Evolutionary conservation across 1,139 yeast genomes (phyloP).

Genomic region (Arxiozyma heterogenica): DNA sequence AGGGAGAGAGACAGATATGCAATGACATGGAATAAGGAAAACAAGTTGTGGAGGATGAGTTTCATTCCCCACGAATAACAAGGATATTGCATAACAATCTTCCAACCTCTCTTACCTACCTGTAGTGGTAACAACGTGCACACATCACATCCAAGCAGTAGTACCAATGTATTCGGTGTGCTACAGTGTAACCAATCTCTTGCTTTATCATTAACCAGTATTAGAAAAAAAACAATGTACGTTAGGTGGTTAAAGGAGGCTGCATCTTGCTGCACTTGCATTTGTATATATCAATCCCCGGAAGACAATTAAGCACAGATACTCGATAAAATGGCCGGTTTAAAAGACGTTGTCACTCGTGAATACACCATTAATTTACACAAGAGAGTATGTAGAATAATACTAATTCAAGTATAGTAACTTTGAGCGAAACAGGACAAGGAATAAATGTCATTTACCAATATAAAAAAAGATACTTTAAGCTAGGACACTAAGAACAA

Average conservation of each 20-base stretch:
- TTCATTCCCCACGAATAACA: neutral
- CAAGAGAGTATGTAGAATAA: slow-evolving; percentile 80
- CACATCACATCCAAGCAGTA: neutral
- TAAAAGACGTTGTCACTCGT: slow-evolving; percentile 99
- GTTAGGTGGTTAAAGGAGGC: neutral
- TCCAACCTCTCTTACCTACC: neutral
- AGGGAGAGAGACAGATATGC: neutral
- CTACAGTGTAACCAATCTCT: neutral
- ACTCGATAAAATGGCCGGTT: slow-evolving; percentile 59
- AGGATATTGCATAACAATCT: neutral
- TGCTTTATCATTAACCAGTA: neutral
- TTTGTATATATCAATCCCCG: neutral
- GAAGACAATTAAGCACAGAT: slow-evolving; percentile 21
- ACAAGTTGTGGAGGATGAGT: neutral
- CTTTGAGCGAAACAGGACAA: neutral
- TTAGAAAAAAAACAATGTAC: too few relatives aligned
- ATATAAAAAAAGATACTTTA: too few relatives aligned
- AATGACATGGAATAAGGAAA: neutral
- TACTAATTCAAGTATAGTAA: neutral
- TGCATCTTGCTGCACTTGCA: too few relatives aligned
- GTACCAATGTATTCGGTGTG: neutral
- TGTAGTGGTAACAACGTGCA: neutral
- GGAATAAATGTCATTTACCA: neutral
- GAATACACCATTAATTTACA: slow-evolving; percentile 99
- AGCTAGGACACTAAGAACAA: too few relatives aligned